phyloP scores from a whole-genome alignment of 768 basidiomycete genomes.

The Dioszegia hungarica region DNA sequence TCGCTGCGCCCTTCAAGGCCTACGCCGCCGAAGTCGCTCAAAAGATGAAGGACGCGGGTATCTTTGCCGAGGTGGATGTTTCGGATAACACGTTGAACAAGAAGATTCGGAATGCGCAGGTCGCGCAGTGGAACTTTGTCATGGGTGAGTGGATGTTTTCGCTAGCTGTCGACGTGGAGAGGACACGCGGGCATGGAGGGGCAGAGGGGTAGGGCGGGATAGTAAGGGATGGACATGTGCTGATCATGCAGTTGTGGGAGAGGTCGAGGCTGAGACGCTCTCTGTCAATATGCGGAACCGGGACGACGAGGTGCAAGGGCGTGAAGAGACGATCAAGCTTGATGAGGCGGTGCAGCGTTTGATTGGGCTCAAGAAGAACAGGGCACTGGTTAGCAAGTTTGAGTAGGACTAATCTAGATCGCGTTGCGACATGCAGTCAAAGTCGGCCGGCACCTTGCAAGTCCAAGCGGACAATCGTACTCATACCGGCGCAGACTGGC shows the following conservation, averaged over 20 bases:
- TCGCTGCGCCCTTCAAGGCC: slow-evolving; percentile 79
- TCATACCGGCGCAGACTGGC: no score
- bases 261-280: slow-evolving; percentile 75
- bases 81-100: slow-evolving; percentile 87
- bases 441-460: no score
- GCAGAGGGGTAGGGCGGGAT: no score
- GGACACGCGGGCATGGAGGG: no score
- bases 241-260: slow-evolving; percentile 71
- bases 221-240: background rate
- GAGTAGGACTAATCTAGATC: no score
- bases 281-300: slow-evolving; percentile 96
- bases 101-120: slow-evolving; percentile 95
- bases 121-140: slow-evolving; percentile 97
- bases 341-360: slow-evolving; percentile 60
- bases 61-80: slow-evolving; percentile 90
- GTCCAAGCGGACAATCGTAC: no score
- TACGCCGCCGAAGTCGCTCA: slow-evolving; percentile 79
- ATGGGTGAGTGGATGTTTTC: slow-evolving; percentile 81
- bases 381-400: background rate
- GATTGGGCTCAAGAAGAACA: background rate
- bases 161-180: no score
- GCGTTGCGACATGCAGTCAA: no score
- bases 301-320: slow-evolving; percentile 78
- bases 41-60: slow-evolving; percentile 62
- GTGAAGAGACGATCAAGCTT: slow-evolving; percentile 61